Percentiles rank a stretch among this genome's conserved stretches.
phyloP scores from a whole-genome alignment of 345 rosid species.

The Reutealis trisperma region DNA sequence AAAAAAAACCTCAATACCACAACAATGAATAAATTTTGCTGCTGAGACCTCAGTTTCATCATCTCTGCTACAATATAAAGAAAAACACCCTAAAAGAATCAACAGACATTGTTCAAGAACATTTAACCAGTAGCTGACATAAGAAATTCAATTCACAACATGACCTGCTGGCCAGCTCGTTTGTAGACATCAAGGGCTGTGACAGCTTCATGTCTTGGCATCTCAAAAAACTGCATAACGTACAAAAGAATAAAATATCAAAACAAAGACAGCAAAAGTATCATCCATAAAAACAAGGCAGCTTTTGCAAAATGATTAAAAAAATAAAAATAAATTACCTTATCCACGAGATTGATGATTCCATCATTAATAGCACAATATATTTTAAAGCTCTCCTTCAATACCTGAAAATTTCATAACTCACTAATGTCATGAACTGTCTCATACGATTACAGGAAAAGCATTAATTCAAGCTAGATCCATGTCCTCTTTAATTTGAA shows the following conservation, averaged over 20 bases:
- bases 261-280: slow-evolving; percentile 12
- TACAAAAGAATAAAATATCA: slow-evolving; percentile 4
- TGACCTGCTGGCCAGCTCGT: slow-evolving; percentile 89
- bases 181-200: slow-evolving; percentile 81
- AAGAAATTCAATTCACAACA: slow-evolving; percentile 19
- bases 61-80: neutral
- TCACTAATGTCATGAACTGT: slow-evolving; percentile 13
- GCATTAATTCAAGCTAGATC: neutral
- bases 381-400: slow-evolving; percentile 98
- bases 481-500: neutral
- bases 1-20: slow-evolving; percentile 23
- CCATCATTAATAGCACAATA: slow-evolving; percentile 97
- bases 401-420: slow-evolving; percentile 57
- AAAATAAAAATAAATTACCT: slow-evolving; percentile 51
- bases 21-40: neutral
- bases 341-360: slow-evolving; percentile 97
- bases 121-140: slow-evolving; percentile 8
- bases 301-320: slow-evolving; percentile 9
- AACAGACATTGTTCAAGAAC: neutral
- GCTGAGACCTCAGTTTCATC: neutral
- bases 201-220: slow-evolving; percentile 94
- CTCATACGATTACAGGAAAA: neutral
- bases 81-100: neutral
- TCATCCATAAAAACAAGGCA: slow-evolving; percentile 2
- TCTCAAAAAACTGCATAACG: slow-evolving; percentile 88